A percentile compares a stretch with the other conserved stretches of the same genome.
phyloP scores from a whole-genome alignment of 768 basidiomycete genomes.

The Mycena epipterygia region DNA sequence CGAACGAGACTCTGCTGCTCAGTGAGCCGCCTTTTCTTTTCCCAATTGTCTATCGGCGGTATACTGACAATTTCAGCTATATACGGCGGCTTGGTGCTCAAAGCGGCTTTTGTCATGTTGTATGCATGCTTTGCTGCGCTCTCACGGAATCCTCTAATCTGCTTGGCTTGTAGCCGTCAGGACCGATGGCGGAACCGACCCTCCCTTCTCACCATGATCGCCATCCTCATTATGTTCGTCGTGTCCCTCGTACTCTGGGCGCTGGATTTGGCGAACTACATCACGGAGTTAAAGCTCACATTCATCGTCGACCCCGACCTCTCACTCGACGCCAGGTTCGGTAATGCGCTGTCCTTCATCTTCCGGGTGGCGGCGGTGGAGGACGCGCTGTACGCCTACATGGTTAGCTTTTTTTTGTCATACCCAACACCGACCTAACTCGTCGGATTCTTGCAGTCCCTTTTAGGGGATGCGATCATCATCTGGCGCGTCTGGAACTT shows the following conservation, averaged over 20 bases:
- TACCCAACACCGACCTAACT: neutral
- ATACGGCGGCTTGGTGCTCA: constrained; percentile 17
- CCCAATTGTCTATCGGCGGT: neutral
- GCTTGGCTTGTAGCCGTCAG: neutral
- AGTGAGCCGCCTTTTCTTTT: neutral
- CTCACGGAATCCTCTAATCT: neutral
- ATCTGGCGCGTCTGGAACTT: constrained; percentile 39
- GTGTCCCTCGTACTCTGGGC: constrained; percentile 33
- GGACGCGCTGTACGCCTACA: constrained; percentile 36
- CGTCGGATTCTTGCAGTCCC: constrained; percentile 29
- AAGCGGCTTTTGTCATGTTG: constrained; percentile 8
- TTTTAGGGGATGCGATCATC: constrained; percentile 40
- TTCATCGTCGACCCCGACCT: constrained; percentile 17
- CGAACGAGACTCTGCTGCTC: constrained; percentile 22
- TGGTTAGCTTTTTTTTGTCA: constrained; percentile 23
- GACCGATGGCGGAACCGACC: neutral
- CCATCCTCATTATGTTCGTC: constrained; percentile 29
- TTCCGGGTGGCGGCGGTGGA: constrained; percentile 24
- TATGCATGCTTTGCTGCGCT: neutral
- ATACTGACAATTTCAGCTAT: neutral
- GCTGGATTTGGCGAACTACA: constrained; percentile 36
- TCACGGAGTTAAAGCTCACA: constrained; percentile 30
- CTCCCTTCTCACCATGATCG: neutral
- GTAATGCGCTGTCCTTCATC: constrained; percentile 4
- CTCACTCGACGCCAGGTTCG: neutral